Conservation (phyloP, 1,284 basidiomycete genomes). For the Ganoderma lucidum region DNA sequence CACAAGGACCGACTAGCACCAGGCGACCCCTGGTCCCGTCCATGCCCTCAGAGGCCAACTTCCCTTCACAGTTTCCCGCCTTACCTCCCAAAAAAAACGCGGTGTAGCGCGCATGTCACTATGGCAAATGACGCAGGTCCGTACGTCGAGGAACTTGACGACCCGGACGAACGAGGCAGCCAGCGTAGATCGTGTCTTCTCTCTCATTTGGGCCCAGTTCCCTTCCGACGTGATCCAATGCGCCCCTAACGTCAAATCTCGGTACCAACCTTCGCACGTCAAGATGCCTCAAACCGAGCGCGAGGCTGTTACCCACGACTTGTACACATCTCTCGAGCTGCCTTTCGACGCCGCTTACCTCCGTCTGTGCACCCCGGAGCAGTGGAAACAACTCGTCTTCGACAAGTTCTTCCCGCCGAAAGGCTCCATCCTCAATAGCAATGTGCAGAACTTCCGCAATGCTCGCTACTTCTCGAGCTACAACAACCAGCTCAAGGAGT, state of each 20-base stretch:
- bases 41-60: neutral
- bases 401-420: slow-evolving; percentile 1
- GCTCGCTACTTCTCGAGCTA: neutral
- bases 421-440: neutral
- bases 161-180: neutral
- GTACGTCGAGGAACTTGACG: neutral
- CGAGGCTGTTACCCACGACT: neutral
- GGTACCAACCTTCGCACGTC: neutral
- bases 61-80: neutral
- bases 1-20: neutral
- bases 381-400: neutral
- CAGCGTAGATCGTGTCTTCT: neutral
- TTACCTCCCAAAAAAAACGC: too few species aligned
- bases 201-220: neutral
- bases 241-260: neutral
- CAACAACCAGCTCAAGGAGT: neutral
- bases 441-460: neutral
- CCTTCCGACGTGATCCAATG: neutral
- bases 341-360: neutral
- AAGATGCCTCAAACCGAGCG: neutral
- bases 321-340: neutral
- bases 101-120: neutral
- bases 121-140: neutral
- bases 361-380: neutral
- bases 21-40: neutral